Evolutionary conservation across 345 rosid species (phyloP).

Genomic region (Fremontodendron californicum): DNA sequence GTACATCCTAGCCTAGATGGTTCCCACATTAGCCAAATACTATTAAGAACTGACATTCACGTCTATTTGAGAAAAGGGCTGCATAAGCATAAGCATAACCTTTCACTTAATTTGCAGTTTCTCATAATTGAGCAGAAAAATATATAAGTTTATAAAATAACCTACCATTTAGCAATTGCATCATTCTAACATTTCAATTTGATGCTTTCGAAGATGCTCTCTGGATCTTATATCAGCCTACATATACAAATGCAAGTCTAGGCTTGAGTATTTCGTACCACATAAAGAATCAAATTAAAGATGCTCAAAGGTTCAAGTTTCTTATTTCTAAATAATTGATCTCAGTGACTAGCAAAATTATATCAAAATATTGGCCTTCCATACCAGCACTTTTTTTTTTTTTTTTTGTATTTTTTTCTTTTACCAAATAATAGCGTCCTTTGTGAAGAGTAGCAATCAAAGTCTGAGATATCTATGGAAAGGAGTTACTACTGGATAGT

Average conservation of each 20-base stretch:
- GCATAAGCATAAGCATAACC: too few relatives aligned
- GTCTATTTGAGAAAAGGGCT: not conserved
- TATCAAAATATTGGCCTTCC: not conserved
- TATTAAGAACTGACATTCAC: not conserved
- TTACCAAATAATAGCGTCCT: not conserved
- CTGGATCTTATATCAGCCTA: slow-evolving; percentile 87
- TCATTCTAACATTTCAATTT: slow-evolving; percentile 24
- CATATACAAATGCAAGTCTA: slow-evolving; percentile 6
- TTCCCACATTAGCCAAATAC: not conserved
- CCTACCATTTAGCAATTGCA: slow-evolving; percentile 23
- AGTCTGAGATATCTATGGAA: not conserved
- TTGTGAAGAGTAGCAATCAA: not conserved
- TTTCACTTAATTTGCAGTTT: not conserved
- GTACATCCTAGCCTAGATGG: not conserved
- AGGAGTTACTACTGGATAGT: not conserved
- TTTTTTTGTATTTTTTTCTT: too few relatives aligned
- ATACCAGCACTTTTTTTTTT: not conserved
- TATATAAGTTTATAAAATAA: not conserved
- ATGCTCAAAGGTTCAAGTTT: not conserved
- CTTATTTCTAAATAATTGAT: not conserved
- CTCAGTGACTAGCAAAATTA: not conserved
- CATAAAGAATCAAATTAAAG: not conserved
- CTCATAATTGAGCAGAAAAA: not conserved
- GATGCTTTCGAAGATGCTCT: slow-evolving; percentile 47
- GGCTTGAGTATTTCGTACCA: not conserved